A percentile compares a stretch with the other conserved stretches of the same genome.
Conservation (phyloP, 352 stramenopile species). For the Pythium folliculosum region DNA sequence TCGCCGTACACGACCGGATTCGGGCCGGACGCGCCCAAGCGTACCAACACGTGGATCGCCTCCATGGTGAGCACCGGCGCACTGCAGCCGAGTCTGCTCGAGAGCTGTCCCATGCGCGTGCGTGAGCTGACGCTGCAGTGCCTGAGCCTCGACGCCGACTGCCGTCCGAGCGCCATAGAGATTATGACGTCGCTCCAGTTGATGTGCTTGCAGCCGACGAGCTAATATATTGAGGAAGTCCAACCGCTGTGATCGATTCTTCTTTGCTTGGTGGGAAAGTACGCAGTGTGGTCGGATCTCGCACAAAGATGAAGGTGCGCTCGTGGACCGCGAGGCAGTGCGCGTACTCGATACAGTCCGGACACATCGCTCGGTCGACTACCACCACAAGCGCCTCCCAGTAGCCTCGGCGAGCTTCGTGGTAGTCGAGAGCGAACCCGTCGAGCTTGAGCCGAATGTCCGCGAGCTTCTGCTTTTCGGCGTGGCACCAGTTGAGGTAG, state of each 20-base stretch:
- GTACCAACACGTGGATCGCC: conserved; percentile 35
- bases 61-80: conserved; percentile 30
- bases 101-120: conserved; percentile 26
- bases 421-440: not conserved
- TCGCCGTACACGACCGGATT: conserved; percentile 27
- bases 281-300: conserved; percentile 48
- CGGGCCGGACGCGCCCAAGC: conserved; percentile 5
- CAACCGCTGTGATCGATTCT: not conserved
- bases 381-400: conserved; percentile 62
- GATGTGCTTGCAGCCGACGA: not conserved
- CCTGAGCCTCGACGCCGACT: conserved; percentile 21
- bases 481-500: conserved; percentile 87
- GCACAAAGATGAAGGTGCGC: conserved; percentile 39
- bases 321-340: conserved; percentile 47
- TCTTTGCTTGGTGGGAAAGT: conserved; percentile 41
- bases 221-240: not conserved
- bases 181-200: conserved; percentile 15
- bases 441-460: conserved; percentile 70
- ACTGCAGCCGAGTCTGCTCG: conserved; percentile 23
- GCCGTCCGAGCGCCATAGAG: conserved; percentile 33
- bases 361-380: conserved; percentile 76
- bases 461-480: conserved; percentile 85
- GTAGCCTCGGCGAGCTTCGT: conserved; percentile 5
- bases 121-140: conserved; percentile 25
- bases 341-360: conserved; percentile 72